These are phyloP conservation scores for Talaromyces proteolyticus DNA, from an alignment of 495 filamentous ascomycete genomes.

Conservation along the genomic window DNA sequence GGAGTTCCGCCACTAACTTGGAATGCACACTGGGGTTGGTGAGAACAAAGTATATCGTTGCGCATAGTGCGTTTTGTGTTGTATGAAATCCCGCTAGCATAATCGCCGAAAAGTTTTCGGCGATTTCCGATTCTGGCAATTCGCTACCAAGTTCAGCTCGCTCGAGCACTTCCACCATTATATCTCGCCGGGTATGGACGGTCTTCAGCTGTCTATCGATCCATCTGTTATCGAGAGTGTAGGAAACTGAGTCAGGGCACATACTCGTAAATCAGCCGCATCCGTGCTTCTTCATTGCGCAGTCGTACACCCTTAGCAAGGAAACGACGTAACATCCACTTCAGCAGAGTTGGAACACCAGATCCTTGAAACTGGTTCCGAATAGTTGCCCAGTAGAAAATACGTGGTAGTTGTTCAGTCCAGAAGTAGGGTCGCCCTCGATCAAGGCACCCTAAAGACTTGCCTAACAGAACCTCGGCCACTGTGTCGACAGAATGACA, in stretches of 20 bases:
- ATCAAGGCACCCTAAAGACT: constrained; percentile 17
- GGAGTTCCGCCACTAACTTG: constrained; percentile 45
- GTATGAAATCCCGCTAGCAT: constrained; percentile 52
- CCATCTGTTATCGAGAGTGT: background rate
- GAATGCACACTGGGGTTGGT: constrained; percentile 38
- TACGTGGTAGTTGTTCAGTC: constrained; percentile 20
- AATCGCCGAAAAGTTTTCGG: constrained; percentile 28
- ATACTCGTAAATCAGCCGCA: constrained; percentile 19
- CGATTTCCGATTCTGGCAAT: constrained; percentile 17
- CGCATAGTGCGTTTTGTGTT: constrained; percentile 49
- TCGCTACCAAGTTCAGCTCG: constrained; percentile 7
- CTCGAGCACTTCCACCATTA: constrained; percentile 25
- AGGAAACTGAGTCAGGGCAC: background rate
- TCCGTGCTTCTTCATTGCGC: constrained; percentile 16
- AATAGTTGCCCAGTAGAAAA: constrained; percentile 24
- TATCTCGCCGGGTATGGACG: constrained; percentile 16
- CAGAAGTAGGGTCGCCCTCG: constrained; percentile 20
- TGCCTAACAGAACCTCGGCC: constrained; percentile 19
- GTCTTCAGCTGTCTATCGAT: constrained; percentile 13
- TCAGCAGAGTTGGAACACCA: constrained; percentile 18
- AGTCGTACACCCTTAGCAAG: constrained; percentile 17
- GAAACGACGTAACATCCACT: constrained; percentile 18
- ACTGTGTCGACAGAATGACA: constrained; percentile 21
- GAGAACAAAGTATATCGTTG: constrained; percentile 45
- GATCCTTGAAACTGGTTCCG: constrained; percentile 20